Base-by-base conservation (phyloP, 1,139 yeast species). In the Ashbya aceris region DNA sequence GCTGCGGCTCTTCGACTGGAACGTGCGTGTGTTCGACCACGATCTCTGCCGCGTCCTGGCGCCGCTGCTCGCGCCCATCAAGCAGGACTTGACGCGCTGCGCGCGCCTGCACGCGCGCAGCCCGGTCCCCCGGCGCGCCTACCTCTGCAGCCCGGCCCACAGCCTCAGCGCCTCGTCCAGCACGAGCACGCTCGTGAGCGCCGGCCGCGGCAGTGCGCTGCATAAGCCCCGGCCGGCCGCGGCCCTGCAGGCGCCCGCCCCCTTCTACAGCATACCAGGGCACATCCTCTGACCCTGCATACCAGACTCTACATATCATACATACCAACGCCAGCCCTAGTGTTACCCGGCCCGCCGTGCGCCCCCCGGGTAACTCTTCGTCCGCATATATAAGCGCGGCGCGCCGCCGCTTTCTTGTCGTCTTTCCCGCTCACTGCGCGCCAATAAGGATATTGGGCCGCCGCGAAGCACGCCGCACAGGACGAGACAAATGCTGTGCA, bases 1-100 rank as follows among this genome's bases (percentile, higher is more conserved):
- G 48, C 66, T 81, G 45, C 77, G 71, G 55, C 67, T 82, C 44
- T 67, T 83, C 55, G 73, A 80, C 62, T 83, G 89, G 87, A 82
- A 83, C 58, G 66, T 81, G 45, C 65, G 71, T 42, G 76, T 82
- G 27, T 61, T 69, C 37, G 74, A 72, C 51, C 68, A 66, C 13
- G 86, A 80, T 48, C 68, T 82, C 60, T 57, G 68, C 40, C 60
- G 56, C 27, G 69, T 68, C 36, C 67, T 80, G 54, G 68, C 65
- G 47, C 62, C 68, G 46, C 74, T 79, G 66, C 67, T 79, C 50
- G 77, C 73, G 37, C 87, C 87, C 41, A 78, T 81, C 61, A 76
- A 72, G 53, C 64, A 65, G 40, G 83, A 78, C 49, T 62, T 80
- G 55, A 68, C 71, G 58, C 70, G 52, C 32, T 58, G 65, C 51